Evolutionary conservation across 1,139 yeast genomes (phyloP).

Genomic region (Kurtzmaniella quercitrusa): DNA sequence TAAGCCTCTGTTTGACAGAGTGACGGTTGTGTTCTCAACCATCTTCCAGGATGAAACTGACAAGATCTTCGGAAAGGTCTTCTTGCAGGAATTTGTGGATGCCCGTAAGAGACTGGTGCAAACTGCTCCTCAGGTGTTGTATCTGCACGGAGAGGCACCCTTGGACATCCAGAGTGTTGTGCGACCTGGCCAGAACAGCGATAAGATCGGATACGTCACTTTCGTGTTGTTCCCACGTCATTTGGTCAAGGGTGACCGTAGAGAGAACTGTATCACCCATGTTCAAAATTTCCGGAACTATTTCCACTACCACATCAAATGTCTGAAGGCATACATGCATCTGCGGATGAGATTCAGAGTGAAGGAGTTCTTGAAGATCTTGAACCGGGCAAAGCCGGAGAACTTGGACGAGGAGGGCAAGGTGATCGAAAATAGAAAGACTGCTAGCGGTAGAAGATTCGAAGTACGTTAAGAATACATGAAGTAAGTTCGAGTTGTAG

Average conservation of each 20-base stretch:
- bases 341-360: conserved; percentile 97
- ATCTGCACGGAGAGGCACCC: conserved; percentile 89
- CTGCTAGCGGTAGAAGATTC: conserved; percentile 81
- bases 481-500: neutral
- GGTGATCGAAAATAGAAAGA: conserved; percentile 61
- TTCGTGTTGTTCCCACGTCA: conserved; percentile 76
- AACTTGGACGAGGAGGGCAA: conserved; percentile 68
- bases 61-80: conserved; percentile 89
- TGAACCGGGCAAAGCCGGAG: conserved; percentile 96
- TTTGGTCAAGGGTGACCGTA: conserved; percentile 62
- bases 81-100: conserved; percentile 92
- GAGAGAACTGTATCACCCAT: conserved; percentile 82
- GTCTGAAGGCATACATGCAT: conserved; percentile 97
- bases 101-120: conserved; percentile 95
- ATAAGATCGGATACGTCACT: conserved; percentile 68
- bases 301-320: conserved; percentile 97
- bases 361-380: conserved; percentile 86
- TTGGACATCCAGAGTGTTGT: conserved; percentile 61
- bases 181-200: conserved; percentile 27
- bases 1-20: conserved; percentile 91
- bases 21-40: conserved; percentile 93
- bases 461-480: conserved; percentile 21
- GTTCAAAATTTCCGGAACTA: conserved; percentile 90
- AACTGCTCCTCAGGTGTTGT: conserved; percentile 96
- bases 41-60: conserved; percentile 96